Evolutionary conservation across 306 rosid genomes (phyloP).

Genomic region (Cucurbita pepo): DNA sequence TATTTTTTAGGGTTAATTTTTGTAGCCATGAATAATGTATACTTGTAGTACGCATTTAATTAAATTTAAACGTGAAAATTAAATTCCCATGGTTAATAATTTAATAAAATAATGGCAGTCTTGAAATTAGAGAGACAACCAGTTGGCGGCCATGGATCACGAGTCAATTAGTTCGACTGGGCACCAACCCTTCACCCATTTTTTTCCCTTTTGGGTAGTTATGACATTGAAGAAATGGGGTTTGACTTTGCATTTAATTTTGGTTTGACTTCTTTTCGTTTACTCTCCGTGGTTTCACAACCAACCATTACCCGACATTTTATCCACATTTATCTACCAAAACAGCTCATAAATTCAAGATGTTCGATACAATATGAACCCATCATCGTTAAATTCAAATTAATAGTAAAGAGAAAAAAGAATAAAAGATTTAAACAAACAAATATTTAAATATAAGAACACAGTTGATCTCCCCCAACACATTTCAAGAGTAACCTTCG

Average conservation of each 20-base stretch:
- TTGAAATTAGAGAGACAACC: background rate
- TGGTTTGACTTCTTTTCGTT: background rate
- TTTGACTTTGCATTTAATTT: background rate
- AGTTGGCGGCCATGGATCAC: background rate
- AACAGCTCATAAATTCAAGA: background rate
- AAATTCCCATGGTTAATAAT: too few species aligned
- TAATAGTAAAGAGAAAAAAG: too few species aligned
- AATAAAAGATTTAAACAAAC: too few species aligned
- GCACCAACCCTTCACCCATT: background rate
- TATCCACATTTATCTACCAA: background rate
- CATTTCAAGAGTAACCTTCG: too few species aligned
- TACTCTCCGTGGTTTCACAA: background rate
- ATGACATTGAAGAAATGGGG: background rate
- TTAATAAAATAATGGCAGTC: background rate
- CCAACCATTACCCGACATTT: background rate
- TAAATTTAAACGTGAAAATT: too few species aligned
- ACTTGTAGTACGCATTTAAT: too few species aligned
- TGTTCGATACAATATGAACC: background rate
- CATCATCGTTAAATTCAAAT: too few species aligned
- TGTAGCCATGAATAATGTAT: too few species aligned
- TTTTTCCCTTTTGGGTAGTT: background rate
- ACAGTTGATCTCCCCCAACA: too few species aligned
- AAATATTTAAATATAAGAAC: too few species aligned
- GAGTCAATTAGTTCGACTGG: background rate
- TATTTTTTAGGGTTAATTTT: too few species aligned